phyloP scores from a whole-genome alignment of 352 stramenopile species.

The Globisporangium radiosum region DNA sequence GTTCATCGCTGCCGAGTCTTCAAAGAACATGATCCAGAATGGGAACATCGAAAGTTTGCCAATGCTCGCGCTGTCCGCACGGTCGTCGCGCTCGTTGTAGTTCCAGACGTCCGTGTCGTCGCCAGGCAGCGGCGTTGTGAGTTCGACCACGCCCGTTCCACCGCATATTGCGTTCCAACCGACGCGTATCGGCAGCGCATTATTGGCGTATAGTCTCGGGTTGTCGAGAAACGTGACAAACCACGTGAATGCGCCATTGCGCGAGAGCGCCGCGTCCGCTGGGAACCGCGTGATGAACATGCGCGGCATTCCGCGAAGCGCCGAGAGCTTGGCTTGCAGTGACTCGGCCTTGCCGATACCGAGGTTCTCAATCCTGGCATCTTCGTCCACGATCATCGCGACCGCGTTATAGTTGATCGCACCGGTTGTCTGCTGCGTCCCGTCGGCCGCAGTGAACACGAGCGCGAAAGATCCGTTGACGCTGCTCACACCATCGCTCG shows the following conservation, averaged over 20 bases:
- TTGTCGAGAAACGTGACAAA: conserved; percentile 60
- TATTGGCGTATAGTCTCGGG: conserved; percentile 11
- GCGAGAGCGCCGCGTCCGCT: conserved; percentile 17
- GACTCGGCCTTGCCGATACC: conserved; percentile 46
- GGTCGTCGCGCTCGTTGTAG: conserved; percentile 24
- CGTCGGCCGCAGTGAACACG: conserved; percentile 22
- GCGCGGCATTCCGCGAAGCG: conserved; percentile 23
- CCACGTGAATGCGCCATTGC: conserved; percentile 54
- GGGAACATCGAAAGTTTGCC: conserved; percentile 53
- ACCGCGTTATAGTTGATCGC: conserved; percentile 50
- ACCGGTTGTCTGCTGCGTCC: conserved; percentile 17
- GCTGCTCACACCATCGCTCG: conserved; percentile 19
- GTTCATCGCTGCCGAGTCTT: conserved; percentile 41
- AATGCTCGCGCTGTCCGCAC: conserved; percentile 11
- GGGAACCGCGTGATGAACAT: conserved; percentile 49
- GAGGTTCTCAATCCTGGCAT: conserved; percentile 21
- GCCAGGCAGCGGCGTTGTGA: conserved; percentile 25
- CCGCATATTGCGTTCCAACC: conserved; percentile 35
- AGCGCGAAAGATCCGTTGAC: conserved; percentile 43
- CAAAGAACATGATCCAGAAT: conserved; percentile 76
- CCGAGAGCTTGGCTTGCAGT: conserved; percentile 43
- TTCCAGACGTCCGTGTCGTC: conserved; percentile 35
- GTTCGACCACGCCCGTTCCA: conserved; percentile 17
- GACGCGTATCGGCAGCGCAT: conserved; percentile 18
- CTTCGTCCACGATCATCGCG: conserved; percentile 47